Base-by-base conservation (phyloP, 2,329 filamentous ascomycete genomes). In the Trichoderma polysporum region DNA sequence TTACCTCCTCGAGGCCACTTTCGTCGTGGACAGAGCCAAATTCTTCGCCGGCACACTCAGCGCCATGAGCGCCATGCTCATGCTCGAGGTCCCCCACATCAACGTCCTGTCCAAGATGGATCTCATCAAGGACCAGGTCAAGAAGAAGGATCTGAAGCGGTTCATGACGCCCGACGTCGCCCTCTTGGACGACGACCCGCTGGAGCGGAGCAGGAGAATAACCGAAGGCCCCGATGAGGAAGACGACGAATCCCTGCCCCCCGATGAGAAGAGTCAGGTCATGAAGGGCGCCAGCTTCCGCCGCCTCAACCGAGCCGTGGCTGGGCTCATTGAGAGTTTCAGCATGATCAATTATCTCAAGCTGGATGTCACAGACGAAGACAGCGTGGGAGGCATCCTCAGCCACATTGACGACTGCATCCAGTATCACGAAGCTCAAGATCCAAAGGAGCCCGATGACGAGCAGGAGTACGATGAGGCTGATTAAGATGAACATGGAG, bases 31-130 rank as follows among this genome's bases (percentile, higher is more conserved):
- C 80, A 90, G 93, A 68, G 92, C 95, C 75, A 99, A 98, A 81
- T 99, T 97, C 84, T 98, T 99, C 79, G 90, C 95, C 0, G 95
- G 95, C 13, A 97, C 95, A 0, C 83, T 99, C 68, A 95, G 91
- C 76, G 95, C 95, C 71, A 98, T 99, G 95, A 96, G 92, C 74
- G 94, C 95, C 70, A 99, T 99, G 95, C 88, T 99, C 74, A 95
- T 98, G 93, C 87, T 99, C 70, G 95, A 98, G 80, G 88, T 98
- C 70, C 95, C 95, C 4, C 95, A 99, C 76, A 88, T 99, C 76
- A 99, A 99, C 77, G 91, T 99, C 68, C 82, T 99, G 66, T 96
- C 91, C 76, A 99, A 99, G 82, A 98, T 98, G 94, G 95, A 99
- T 77, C 86, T 98, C 69, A 89, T 98, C 71, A 95, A 95, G 77